phyloP scores from a whole-genome alignment of 805 yeast species.

The Nakazawaea peltata region DNA sequence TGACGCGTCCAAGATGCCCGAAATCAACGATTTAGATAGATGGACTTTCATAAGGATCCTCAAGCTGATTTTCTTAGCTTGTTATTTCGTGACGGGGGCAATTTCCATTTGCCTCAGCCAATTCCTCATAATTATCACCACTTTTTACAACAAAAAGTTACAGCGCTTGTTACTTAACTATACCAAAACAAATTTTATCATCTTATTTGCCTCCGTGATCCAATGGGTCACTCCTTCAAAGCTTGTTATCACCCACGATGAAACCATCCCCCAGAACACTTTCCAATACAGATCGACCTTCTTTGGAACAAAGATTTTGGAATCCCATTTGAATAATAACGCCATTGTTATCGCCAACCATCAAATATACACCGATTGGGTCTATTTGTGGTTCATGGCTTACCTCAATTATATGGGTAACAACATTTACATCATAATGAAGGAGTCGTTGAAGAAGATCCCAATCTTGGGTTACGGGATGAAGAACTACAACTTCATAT shows the following conservation, averaged over 20 bases:
- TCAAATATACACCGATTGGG: conserved; percentile 93
- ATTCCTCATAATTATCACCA: conserved; percentile 24
- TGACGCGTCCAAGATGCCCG: too few relatives aligned
- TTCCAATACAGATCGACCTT: conserved; percentile 19
- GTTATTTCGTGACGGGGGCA: conserved; percentile 28
- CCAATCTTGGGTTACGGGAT: conserved; percentile 86
- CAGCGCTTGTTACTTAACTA: conserved; percentile 35
- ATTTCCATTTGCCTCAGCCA: conserved; percentile 42
- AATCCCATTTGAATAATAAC: conserved; percentile 15
- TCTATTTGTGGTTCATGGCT: conserved; percentile 78
- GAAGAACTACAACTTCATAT: conserved; percentile 69
- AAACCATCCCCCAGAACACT: conserved; percentile 25
- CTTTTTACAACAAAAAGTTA: conserved; percentile 22
- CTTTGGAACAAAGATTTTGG: conserved; percentile 12
- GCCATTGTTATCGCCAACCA: conserved; percentile 75
- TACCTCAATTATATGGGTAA: conserved; percentile 63
- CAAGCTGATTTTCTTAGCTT: too few relatives aligned
- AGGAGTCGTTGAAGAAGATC: conserved; percentile 58
- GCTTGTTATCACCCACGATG: conserved; percentile 42
- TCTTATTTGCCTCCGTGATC: conserved; percentile 42
- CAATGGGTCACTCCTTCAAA: conserved; percentile 44
- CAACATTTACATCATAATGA: conserved; percentile 64
- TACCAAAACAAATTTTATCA: conserved; percentile 54
- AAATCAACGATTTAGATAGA: too few relatives aligned
- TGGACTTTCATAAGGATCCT: background rate